Evolutionary conservation across 2,329 filamentous ascomycete genomes (phyloP), one percentile per base, ranked within the genome.

Genomic region (Thyridium curvatum): DNA sequence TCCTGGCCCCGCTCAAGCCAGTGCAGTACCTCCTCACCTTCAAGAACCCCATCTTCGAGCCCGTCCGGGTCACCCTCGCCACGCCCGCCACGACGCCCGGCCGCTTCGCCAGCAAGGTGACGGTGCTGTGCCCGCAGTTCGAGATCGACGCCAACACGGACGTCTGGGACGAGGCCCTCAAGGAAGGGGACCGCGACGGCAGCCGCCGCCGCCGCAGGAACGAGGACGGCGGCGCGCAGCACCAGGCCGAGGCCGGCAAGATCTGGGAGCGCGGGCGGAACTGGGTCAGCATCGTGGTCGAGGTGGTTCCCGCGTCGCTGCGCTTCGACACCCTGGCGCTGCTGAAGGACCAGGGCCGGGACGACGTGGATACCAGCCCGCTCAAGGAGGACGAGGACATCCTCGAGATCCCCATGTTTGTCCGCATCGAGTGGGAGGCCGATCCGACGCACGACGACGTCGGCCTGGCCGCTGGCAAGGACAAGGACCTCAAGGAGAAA

Each of bases 241-340:
- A 79, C 35, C 80, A 79, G 54, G 78, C 86, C 13, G 89, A 94
- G 60, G 86, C 86, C 0, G 93, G 91, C 38, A 97, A 97, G 63
- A 82, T 97, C n/a, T 98, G 88, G 86, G 90, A 96, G 46, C 78
- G 83, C 39, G 91, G 90, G 0, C 74, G 90, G 29, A 98, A 97
- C 59, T 96, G 90, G 86, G 93, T 93, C 13, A 93, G 83, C 48
- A 87, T 98, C 10, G 86, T 96, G 15, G 71, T 98, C 18, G 93
- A 98, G 59, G 84, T 98, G 12, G 77, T 96, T 1, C 77, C 90
- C 2, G 69, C 78, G 1, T 72, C 69, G 33, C 57, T 81, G 16
- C 58, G 60, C 30, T 48, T 65, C 2, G 66, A 69, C 26, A 52
- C 56, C 28, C 54, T 62, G 29, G 48, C 49, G 2, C 35, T 46